Base-by-base conservation (phyloP, 2,329 filamentous ascomycete species). In the Fusarium verrucosum region DNA sequence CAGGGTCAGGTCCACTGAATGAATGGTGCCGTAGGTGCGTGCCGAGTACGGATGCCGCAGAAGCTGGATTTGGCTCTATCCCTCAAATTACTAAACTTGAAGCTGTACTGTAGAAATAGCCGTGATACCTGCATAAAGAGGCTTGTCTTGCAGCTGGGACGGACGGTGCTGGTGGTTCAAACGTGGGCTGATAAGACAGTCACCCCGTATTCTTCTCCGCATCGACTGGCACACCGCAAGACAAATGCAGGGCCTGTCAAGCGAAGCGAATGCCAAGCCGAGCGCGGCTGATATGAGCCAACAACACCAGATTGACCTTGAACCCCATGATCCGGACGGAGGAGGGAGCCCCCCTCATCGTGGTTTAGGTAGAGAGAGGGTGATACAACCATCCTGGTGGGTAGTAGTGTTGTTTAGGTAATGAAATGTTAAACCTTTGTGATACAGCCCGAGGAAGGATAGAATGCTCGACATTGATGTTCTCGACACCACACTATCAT, bases 121-220 rank as follows among this genome's bases (percentile, higher is more conserved):
- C 19, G 28, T 62, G 32, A 36, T 17, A 49, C 42, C 35, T 33
- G 38, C 28, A 44, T 30, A 16, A 47, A 45, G 46, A 41, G 38
- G 45, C 37, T 41, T 50, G 25, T 19, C 23, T 42, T 44, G 22
- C 37, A 49, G 33, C 33, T 30, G 30, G 22, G 32, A 51, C 33
- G 22, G 32, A 51, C 33, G 20, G 50, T 37, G 42, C 28, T 30
- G 33, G 25, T 37, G 44, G 33, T 47, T 50, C 43, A 43, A 53
- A 46, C 51, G 40, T 70, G 66, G 57, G 54, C 50, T 62, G 66
- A 71, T 55, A 45, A 50, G 38, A 65, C 52, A 59, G 33, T 41
- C 19, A 36, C 23, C 35, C 37, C 19, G 49, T 41, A 47, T 59
- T 54, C 37, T 50, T 58, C 51, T 63, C 62, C 58, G 35, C 62